Evolutionary conservation across 2,329 filamentous ascomycete genomes (phyloP).

Genomic region (Fusarium chuoi): DNA sequence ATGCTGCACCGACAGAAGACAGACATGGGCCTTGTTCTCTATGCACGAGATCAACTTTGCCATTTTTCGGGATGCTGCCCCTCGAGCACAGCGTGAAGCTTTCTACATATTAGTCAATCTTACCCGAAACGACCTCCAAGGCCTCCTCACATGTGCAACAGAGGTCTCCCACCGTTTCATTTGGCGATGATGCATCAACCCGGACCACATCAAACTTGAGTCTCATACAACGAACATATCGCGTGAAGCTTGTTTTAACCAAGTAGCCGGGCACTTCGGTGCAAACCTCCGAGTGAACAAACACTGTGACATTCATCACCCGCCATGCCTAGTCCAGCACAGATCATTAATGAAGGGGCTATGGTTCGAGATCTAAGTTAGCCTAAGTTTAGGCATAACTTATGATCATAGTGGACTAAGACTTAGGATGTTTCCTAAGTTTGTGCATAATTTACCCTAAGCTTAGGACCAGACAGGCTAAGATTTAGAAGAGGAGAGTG

Average conservation of each 20-base stretch:
- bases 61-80: rapidly evolving
- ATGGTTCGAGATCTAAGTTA: not conserved
- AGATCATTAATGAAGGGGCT: not conserved
- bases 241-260: rapidly evolving
- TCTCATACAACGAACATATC: rapidly evolving
- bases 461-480: not conserved
- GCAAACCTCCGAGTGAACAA: not conserved
- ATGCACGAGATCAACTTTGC: rapidly evolving
- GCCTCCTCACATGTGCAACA: rapidly evolving
- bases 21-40: rapidly evolving
- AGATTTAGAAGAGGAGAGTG: not conserved
- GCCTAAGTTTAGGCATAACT: not conserved
- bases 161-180: rapidly evolving
- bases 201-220: rapidly evolving
- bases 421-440: not conserved
- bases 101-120: rapidly evolving
- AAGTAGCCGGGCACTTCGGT: not conserved
- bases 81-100: rapidly evolving
- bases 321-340: rapidly evolving
- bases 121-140: rapidly evolving
- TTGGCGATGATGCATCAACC: rapidly evolving
- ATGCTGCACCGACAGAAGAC: rapidly evolving
- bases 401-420: not conserved
- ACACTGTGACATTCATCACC: rapidly evolving
- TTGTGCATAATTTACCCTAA: not conserved